Evolutionary conservation across 2,329 filamentous ascomycete genomes (phyloP), one percentile per base, ranked within the genome.

Genomic region (Fusarium sp.): DNA sequence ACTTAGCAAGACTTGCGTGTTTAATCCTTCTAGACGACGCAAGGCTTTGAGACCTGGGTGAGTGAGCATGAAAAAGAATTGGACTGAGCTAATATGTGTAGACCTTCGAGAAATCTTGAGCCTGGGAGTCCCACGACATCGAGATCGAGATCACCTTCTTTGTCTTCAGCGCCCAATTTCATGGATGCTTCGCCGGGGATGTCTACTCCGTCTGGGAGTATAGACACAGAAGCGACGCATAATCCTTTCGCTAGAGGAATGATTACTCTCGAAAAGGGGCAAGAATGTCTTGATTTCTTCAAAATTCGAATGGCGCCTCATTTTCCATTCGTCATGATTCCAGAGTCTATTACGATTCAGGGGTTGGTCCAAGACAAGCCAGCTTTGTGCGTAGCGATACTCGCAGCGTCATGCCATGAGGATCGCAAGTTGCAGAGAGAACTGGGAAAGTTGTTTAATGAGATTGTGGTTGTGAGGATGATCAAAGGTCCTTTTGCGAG

Each of bases 1-100:
- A 24, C 68, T 80, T 5, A 72, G 70, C n/a, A 80, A 79, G 58
- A 62, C 69, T 2, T 80, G 78, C 52, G 67, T 78, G 15, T 80
- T 80, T 61, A 75, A 78, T 8, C 72, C 70, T 30, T 72, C 78
- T 20, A 72, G 76, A 30, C 70, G 78, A 29, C 74, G 77, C 9
- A 74, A 67, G n/a, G 65, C 65, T 20, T 34, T 68, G 22, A 65
- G 70, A 11, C 60, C 67, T 29, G 71, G 60, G 70, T 74, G 47
- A 61, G 59, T 41, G 18, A 22, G 16, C 10, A 44, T 25, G 13
- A 22, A 20, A 25, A 24, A 7, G 16, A n/a, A 11, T 32, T 57
- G 4, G 12, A 34, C 46, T 25, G 29, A 16, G 43, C 57, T 40
- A 32, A 66, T 18, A 6, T 20, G 10, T 9, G 12, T 41, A 73